Evolutionary conservation across 1,284 basidiomycete genomes (phyloP), one percentile per base, ranked within the genome.

Genomic region (Cryptococcus sp.): DNA sequence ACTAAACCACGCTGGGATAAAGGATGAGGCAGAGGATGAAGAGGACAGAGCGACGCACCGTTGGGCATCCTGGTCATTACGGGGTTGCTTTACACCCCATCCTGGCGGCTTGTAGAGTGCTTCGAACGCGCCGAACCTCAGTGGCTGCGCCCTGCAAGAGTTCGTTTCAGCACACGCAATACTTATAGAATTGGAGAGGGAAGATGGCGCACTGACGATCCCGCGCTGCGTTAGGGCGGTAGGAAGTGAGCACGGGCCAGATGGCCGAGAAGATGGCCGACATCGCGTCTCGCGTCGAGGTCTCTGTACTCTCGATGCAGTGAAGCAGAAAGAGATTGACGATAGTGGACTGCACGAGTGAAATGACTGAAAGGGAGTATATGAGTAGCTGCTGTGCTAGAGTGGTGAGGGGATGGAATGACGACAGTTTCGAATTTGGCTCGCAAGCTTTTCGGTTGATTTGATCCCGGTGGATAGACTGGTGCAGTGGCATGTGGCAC

Each of bases 71-170:
- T 56, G 55, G 54, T 79, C 75, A 27, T 66, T 76, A 16, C 57
- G 41, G 6, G 77, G 77, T 3, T 65, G 51, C 5, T 60, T 54
- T 3, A 73, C 50, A 47, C 68, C 73, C 30, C 57, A 64, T 42
- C 68, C 63, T 17, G 73, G 70, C 11, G 75, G 71, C 6, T 27
- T 49, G 54, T 76, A 75, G 5, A 67, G 70, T 11, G 76, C 70
- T 55, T 69, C 64, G 56, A 79, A 79, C 1, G 74, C 73, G 8
- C 77, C 76, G 54, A 76, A 79, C 19, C 71, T 63, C 38, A 66
- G 57, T 0, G 72, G 64, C 42, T 58, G 57, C 38, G 57, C 54
- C 41, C 61, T 59, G 45, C n/a, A 46, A 19, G 1, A 45, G 7
- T 25, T 35, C 20, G n/a, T 41, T 22, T 55, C 30, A 57, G 49